Conservation (phyloP, 441 rosid genomes). For the Aleurites moluccanus region DNA sequence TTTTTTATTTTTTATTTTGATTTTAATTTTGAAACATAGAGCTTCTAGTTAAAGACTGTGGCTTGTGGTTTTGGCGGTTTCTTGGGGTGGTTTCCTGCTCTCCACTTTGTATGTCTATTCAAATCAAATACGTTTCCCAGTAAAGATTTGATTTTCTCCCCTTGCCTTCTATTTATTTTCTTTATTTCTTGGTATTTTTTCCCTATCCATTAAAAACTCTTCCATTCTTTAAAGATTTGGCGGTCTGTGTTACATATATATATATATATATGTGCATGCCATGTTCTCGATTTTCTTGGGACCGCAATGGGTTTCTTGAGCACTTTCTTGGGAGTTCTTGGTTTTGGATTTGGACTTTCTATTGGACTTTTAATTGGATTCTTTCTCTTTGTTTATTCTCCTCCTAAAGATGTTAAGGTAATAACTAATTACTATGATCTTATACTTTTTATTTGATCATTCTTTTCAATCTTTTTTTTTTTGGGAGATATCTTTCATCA, state of each 20-base stretch:
- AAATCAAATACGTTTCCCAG: constrained; percentile 7
- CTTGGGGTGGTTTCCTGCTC: not conserved
- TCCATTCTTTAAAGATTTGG: no score
- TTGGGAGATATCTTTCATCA: not conserved
- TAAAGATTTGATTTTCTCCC: not conserved
- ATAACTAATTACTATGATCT: not conserved
- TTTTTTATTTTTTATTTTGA: no score
- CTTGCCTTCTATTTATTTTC: not conserved
- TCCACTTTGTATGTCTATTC: not conserved
- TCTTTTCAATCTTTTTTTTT: not conserved
- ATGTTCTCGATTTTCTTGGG: constrained; percentile 13
- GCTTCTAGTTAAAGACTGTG: not conserved
- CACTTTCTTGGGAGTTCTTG: constrained; percentile 46
- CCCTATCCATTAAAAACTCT: not conserved
- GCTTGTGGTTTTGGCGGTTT: constrained; percentile 31
- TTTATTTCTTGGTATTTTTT: not conserved
- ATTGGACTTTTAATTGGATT: constrained; percentile 64
- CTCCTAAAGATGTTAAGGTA: constrained; percentile 55
- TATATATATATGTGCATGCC: not conserved
- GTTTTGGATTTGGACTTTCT: constrained; percentile 54
- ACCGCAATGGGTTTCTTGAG: constrained; percentile 48
- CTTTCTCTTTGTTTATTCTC: constrained; percentile 59
- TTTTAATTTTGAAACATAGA: not conserved
- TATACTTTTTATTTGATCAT: not conserved
- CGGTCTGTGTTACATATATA: no score